These are phyloP conservation scores for Saturnispora hagleri DNA, from an alignment of 805 yeast species.

Conservation along the genomic window DNA sequence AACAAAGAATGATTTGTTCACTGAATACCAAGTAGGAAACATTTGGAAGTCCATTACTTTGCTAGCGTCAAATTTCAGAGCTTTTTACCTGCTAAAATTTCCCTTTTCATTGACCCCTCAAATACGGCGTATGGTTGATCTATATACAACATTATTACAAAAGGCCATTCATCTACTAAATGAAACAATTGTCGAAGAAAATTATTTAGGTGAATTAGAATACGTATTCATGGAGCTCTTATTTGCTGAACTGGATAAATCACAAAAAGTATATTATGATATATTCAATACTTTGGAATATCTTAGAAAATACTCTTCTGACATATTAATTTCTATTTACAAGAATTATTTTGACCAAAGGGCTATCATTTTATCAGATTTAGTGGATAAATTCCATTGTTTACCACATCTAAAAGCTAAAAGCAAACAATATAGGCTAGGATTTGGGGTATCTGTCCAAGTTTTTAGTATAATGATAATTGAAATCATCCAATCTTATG, in stretches of 20 bases:
- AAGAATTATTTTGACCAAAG: constrained; percentile 41
- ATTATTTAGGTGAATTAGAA: constrained; percentile 32
- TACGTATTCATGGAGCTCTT: constrained; percentile 37
- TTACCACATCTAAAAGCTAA: constrained; percentile 36
- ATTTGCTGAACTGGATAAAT: constrained; percentile 27
- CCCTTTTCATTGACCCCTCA: background rate
- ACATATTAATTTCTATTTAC: constrained; percentile 32
- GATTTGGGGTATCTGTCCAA: constrained; percentile 41
- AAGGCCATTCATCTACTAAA: background rate
- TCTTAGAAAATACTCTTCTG: constrained; percentile 24
- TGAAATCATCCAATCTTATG: constrained; percentile 29
- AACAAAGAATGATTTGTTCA: background rate
- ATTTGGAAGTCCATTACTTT: background rate
- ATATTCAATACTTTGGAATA: constrained; percentile 13
- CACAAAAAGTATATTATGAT: background rate
- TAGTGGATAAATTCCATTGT: constrained; percentile 41
- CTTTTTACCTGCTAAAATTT: background rate
- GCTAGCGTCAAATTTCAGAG: background rate
- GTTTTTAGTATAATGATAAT: constrained; percentile 38
- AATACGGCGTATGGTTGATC: background rate
- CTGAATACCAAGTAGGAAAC: constrained; percentile 1
- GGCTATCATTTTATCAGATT: constrained; percentile 50
- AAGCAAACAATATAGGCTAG: constrained; percentile 35
- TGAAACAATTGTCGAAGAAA: background rate
- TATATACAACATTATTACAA: background rate